Evolutionary conservation across 495 filamentous ascomycete species (phyloP), one percentile per base, ranked within the genome.

Genomic region (Parachaetomium inaequale): DNA sequence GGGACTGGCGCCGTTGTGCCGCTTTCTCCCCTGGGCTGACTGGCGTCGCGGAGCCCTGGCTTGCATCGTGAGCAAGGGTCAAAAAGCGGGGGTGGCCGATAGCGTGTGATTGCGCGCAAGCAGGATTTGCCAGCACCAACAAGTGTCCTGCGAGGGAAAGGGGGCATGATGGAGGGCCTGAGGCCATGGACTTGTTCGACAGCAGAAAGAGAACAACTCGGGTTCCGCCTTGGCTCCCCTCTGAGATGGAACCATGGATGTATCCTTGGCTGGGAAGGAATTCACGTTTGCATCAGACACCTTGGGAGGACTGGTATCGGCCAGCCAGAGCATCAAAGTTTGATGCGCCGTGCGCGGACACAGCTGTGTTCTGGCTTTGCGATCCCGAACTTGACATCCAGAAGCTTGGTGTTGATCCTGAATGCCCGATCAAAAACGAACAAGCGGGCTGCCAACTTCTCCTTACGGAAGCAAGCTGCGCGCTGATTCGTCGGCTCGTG

Each of bases 41-140:
- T 31, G 54, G 69, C 64, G 55, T 61, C 19, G 10, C 21, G 53
- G 58, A 55, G 63, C 58, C 61, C 58, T 57, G 61, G 62, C 59
- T 61, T 66, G 66, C 61, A 63, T 47, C 54, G 52, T 12, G 46
- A 15, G 40, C 63, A 67, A 68, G 69, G 72, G 66, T 61, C 29
- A 59, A 65, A 46, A 73, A 72, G 69, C 69, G 72, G 72, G 72
- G 70, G 63, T 69, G 64, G 47, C 45, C 65, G 64, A 49, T 49
- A 73, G 72, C 67, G 72, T 67, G 72, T 75, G 71, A 73, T 73
- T 73, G 72, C 66, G 63, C 31, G 23, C 64, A 60, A 59, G 67
- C 62, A 71, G 67, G 69, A 73, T 70, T 72, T 62, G 58, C 63
- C 55, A 58, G 49, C 49, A 69, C 63, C 66, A 66, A 66, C 65